Percentiles rank a stretch among this genome's conserved stretches.
Conservation (phyloP, 2,329 filamentous ascomycete species). For the Sphaerostilbella broomeana region DNA sequence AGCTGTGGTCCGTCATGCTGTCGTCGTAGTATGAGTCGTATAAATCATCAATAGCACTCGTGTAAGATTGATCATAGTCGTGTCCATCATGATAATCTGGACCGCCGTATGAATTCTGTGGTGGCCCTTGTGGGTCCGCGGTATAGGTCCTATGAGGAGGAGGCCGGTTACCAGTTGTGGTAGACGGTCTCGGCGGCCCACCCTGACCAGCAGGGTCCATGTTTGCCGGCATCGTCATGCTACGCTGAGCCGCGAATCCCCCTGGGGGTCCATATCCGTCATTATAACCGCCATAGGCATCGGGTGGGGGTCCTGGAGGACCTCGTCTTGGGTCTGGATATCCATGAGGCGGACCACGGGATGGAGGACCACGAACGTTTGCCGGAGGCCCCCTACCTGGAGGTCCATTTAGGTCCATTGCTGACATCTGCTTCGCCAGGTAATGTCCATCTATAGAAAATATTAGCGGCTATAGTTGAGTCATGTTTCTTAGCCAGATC, state of each 20-base stretch:
- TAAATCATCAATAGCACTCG: conserved; percentile 39
- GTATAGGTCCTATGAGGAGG: conserved; percentile 48
- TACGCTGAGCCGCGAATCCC: conserved; percentile 48
- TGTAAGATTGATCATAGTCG: conserved; percentile 31
- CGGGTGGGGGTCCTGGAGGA: conserved; percentile 21
- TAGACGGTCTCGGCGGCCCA: conserved; percentile 48
- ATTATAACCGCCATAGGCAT: conserved; percentile 23
- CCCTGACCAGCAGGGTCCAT: conserved; percentile 39
- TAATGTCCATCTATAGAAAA: conserved; percentile 18
- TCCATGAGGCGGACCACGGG: conserved; percentile 25
- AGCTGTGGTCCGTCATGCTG: conserved; percentile 21
- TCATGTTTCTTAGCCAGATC: too few relatives aligned
- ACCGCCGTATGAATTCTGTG: conserved; percentile 12
- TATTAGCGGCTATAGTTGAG: too few relatives aligned
- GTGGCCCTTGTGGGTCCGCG: conserved; percentile 14
- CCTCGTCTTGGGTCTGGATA: conserved; percentile 26
- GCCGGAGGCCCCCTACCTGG: conserved; percentile 18
- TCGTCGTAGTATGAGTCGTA: conserved; percentile 51
- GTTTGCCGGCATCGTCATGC: conserved; percentile 55
- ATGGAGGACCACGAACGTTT: conserved; percentile 17
- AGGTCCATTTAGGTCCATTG: conserved; percentile 30
- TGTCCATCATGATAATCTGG: conserved; percentile 24
- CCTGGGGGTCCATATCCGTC: conserved; percentile 21
- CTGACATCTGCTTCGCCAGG: conserved; percentile 28
- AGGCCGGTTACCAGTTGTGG: conserved; percentile 46